Conservation (phyloP, 768 basidiomycete genomes). For the Hericium erinaceus region DNA sequence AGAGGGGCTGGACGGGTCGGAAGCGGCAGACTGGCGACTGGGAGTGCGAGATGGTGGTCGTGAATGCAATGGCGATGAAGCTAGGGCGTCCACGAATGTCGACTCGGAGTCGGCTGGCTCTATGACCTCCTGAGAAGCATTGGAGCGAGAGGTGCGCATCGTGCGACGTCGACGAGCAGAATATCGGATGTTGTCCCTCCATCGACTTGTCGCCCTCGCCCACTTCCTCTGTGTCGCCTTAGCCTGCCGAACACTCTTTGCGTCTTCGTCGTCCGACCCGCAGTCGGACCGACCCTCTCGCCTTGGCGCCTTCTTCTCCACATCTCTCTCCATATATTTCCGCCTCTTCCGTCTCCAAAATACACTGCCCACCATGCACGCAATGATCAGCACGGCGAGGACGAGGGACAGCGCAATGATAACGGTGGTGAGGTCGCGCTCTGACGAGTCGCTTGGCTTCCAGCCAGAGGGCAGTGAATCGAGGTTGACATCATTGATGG, state of each 20-base stretch:
- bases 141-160: conserved; percentile 7
- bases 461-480: conserved; percentile 18
- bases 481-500: conserved; percentile 11
- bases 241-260: conserved; percentile 28
- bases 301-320: conserved; percentile 39
- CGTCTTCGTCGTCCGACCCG: conserved; percentile 23
- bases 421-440: conserved; percentile 11
- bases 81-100: background rate
- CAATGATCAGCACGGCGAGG: conserved; percentile 51
- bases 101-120: background rate
- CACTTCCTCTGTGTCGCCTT: conserved; percentile 50
- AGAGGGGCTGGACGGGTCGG: background rate
- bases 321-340: conserved; percentile 28
- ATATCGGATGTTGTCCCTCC: conserved; percentile 55
- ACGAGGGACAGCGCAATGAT: conserved; percentile 49
- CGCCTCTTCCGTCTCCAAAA: conserved; percentile 45
- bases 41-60: conserved; percentile 4
- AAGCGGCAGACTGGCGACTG: background rate
- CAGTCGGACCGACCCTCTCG: conserved; percentile 23
- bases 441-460: background rate
- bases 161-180: conserved; percentile 50
- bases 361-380: conserved; percentile 52
- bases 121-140: conserved; percentile 1
- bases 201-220: conserved; percentile 57
- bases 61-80: background rate